These are phyloP conservation scores for Aegilops sharonensis DNA, from an alignment of 176 grass and related monocot species.

Conservation along the genomic window DNA sequence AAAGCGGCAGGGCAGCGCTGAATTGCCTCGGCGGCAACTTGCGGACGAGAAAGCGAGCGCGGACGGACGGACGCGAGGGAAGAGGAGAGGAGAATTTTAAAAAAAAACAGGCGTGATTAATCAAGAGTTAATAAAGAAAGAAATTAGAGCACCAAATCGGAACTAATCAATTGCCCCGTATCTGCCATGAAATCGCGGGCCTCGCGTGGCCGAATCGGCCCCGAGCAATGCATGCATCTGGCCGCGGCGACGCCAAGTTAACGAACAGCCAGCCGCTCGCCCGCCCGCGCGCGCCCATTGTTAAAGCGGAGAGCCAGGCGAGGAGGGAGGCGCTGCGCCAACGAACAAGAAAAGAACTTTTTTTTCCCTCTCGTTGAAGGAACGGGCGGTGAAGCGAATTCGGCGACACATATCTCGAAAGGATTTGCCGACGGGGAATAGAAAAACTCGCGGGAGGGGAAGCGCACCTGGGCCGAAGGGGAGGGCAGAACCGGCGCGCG, in stretches of 20 bases:
- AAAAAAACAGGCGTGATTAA: not conserved
- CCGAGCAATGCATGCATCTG: conserved; percentile 56
- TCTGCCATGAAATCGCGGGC: conserved; percentile 40
- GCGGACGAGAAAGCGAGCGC: conserved; percentile 25
- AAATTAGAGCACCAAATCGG: conserved; percentile 44
- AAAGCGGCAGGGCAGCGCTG: conserved; percentile 13
- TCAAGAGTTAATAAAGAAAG: conserved; percentile 27
- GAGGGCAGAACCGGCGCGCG: not conserved
- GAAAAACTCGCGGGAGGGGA: conserved; percentile 3
- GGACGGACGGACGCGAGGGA: not conserved
- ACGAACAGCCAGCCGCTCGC: conserved; percentile 9
- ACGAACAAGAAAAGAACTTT: not conserved
- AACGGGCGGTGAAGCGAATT: conserved; percentile 18
- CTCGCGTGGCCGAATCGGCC: conserved; percentile 29
- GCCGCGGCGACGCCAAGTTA: conserved; percentile 4
- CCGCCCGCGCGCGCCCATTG: conserved; percentile 32
- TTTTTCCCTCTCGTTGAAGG: not conserved
- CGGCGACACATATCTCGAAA: conserved; percentile 36
- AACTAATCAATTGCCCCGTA: conserved; percentile 41
- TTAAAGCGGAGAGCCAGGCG: conserved; percentile 30
- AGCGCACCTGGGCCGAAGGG: conserved; percentile 34
- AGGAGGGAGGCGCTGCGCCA: conserved; percentile 12
- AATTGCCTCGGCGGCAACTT: conserved; percentile 36
- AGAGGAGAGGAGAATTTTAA: not conserved
- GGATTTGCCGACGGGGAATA: conserved; percentile 5